Conservation (phyloP, 345 rosid genomes). For the Euphorbia pulcherrima region DNA sequence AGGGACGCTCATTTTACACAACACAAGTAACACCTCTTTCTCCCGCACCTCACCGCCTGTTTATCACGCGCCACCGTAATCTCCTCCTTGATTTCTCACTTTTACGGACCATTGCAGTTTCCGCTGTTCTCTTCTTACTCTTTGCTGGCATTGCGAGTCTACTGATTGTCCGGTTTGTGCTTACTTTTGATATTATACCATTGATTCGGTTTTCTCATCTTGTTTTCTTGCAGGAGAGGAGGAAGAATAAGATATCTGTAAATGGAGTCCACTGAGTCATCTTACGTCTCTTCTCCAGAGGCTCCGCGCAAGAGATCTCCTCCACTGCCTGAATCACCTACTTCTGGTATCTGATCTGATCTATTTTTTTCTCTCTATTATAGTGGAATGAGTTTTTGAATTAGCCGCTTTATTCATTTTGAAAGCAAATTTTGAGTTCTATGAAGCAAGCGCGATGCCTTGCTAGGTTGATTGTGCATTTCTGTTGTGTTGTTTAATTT, state of each 20-base stretch:
- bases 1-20: background rate
- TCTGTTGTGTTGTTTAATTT: conserved; percentile 1
- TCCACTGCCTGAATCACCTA: conserved; percentile 61
- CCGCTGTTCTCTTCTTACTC: background rate
- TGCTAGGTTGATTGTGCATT: background rate
- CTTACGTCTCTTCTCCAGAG: conserved; percentile 78
- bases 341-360: conserved; percentile 59
- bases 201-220: background rate
- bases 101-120: background rate
- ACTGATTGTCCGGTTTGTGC: background rate
- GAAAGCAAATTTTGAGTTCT: background rate
- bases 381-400: background rate
- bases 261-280: conserved; percentile 93
- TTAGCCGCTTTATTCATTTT: background rate
- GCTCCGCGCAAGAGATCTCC: conserved; percentile 59
- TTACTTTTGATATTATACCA: background rate
- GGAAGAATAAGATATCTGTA: conserved; percentile 5
- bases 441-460: background rate
- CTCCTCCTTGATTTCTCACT: background rate
- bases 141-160: background rate
- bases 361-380: conserved; percentile 17
- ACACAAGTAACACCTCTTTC: background rate
- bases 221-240: background rate
- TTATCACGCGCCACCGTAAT: background rate
- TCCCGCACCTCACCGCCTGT: background rate